phyloP scores from a whole-genome alignment of 148 eudicot genomes.

The Vaccinium myrtillus region DNA sequence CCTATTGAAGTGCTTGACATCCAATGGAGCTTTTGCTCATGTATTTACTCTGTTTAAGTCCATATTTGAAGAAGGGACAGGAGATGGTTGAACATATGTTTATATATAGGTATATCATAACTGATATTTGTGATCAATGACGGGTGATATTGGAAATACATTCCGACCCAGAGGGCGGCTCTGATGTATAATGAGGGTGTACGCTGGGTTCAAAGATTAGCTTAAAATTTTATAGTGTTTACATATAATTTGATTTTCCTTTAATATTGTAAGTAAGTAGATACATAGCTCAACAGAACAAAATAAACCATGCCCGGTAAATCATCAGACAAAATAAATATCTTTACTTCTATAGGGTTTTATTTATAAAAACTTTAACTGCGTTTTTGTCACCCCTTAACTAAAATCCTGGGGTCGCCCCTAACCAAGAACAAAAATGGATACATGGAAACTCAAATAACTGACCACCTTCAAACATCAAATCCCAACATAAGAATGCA shows the following conservation, averaged over 20 bases:
- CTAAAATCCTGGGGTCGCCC: too few species aligned
- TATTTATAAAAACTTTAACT: too few species aligned
- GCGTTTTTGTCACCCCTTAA: too few species aligned
- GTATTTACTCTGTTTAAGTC: neutral
- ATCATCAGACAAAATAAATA: neutral
- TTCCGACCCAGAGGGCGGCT: neutral
- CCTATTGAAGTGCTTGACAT: neutral
- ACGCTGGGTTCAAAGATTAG: too few species aligned
- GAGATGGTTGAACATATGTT: neutral
- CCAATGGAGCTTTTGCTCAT: neutral
- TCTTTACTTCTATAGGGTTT: too few species aligned
- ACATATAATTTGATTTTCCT: too few species aligned
- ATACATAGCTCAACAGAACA: neutral
- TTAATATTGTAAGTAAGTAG: too few species aligned
- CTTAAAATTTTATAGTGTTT: too few species aligned
- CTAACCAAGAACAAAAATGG: neutral
- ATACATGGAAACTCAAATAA: neutral
- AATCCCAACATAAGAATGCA: neutral
- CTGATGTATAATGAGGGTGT: too few species aligned
- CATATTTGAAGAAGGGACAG: neutral
- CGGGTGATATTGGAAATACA: neutral
- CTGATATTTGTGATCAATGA: neutral
- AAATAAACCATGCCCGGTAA: neutral
- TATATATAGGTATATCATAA: neutral
- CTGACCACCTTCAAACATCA: neutral